phyloP scores from a whole-genome alignment of 2,329 filamentous ascomycete genomes.

The Trichoderma harzianum region DNA sequence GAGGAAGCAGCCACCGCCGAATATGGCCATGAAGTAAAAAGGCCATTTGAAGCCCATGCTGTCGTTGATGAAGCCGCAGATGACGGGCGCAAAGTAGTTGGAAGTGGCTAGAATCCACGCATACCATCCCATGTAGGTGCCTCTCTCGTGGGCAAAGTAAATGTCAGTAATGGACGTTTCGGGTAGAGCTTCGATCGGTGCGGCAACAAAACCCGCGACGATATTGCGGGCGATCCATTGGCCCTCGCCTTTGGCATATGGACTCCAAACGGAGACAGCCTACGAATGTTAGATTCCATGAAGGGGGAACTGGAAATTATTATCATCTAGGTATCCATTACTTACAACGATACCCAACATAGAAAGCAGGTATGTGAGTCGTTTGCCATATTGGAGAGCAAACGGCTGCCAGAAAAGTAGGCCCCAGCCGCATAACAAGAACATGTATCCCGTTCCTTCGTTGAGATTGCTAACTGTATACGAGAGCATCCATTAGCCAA shows the following conservation, averaged over 20 bases:
- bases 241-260: slow-evolving; percentile 37
- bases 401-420: slow-evolving; percentile 48
- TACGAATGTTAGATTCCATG: neutral
- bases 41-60: slow-evolving; percentile 41
- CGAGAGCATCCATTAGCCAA: neutral
- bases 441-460: slow-evolving; percentile 41
- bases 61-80: slow-evolving; percentile 44
- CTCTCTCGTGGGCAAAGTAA: slow-evolving; percentile 41
- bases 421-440: slow-evolving; percentile 44
- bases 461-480: slow-evolving; percentile 33
- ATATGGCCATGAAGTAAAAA: slow-evolving; percentile 42
- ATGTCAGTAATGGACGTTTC: slow-evolving; percentile 44
- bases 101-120: slow-evolving; percentile 36
- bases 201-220: slow-evolving; percentile 41
- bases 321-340: neutral
- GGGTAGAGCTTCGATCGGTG: slow-evolving; percentile 45
- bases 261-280: slow-evolving; percentile 25
- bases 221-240: slow-evolving; percentile 47
- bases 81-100: slow-evolving; percentile 44
- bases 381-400: slow-evolving; percentile 44
- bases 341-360: slow-evolving; percentile 27
- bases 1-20: slow-evolving; percentile 34
- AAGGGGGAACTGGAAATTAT: neutral
- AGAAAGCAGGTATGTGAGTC: slow-evolving; percentile 38
- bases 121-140: slow-evolving; percentile 43